Evolutionary conservation across 176 grass and related monocot species (phyloP).

Genomic region (Bothriochloa decipiens): DNA sequence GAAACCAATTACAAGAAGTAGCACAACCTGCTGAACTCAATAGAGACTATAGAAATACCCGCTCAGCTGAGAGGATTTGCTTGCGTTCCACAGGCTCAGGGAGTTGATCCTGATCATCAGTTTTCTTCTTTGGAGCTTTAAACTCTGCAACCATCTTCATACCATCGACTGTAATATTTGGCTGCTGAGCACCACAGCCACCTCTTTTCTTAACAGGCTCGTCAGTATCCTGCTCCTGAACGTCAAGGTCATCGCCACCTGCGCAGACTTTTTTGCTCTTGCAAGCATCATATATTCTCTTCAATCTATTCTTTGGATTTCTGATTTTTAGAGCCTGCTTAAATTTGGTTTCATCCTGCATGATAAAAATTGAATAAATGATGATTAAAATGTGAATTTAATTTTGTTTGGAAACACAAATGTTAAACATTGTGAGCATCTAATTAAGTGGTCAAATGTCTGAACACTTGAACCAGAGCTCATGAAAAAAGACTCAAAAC

Average conservation of each 20-base stretch:
- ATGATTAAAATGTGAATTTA: slow-evolving; percentile 17
- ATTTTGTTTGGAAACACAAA: background rate
- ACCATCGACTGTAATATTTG: slow-evolving; percentile 96
- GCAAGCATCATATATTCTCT: slow-evolving; percentile 98
- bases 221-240: slow-evolving; percentile 76
- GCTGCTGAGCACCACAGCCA: slow-evolving; percentile 97
- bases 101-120: slow-evolving; percentile 91
- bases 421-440: background rate
- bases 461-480: slow-evolving; percentile 9
- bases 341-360: slow-evolving; percentile 87
- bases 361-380: background rate
- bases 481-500: background rate
- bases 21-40: background rate
- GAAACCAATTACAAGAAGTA: slow-evolving; percentile 33
- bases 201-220: slow-evolving; percentile 84
- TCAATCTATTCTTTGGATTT: slow-evolving; percentile 88
- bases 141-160: slow-evolving; percentile 99
- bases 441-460: background rate
- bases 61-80: slow-evolving; percentile 92
- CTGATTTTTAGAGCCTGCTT: slow-evolving; percentile 98
- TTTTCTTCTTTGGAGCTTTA: slow-evolving; percentile 91
- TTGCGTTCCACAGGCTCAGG: slow-evolving; percentile 92
- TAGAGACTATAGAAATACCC: slow-evolving; percentile 53
- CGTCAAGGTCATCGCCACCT: slow-evolving; percentile 89
- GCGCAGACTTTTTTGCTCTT: slow-evolving; percentile 91